Percentiles rank a stretch among this genome's conserved stretches.
These are phyloP conservation scores for Dactylellina cionopaga DNA, from an alignment of 2,329 filamentous ascomycete genomes.

Conservation along the genomic window DNA sequence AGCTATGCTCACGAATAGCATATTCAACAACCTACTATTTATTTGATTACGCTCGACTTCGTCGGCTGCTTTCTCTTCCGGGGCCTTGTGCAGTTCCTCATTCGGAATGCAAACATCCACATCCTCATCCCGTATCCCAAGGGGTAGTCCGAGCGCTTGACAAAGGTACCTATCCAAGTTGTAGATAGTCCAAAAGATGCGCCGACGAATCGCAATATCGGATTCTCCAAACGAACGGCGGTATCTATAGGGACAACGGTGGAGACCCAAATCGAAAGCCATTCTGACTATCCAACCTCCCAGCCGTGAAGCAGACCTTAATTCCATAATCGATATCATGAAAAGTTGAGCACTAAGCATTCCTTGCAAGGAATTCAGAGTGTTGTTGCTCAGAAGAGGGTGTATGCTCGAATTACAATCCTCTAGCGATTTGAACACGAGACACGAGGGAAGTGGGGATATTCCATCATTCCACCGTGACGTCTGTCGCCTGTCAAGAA, in stretches of 20 bases:
- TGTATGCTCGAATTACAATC: constrained; percentile 66
- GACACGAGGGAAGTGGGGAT: constrained; percentile 60
- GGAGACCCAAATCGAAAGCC: constrained; percentile 69
- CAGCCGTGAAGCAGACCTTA: constrained; percentile 69
- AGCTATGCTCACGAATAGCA: not conserved
- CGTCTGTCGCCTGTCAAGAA: constrained; percentile 66
- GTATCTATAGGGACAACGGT: constrained; percentile 68
- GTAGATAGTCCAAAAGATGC: constrained; percentile 70
- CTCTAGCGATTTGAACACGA: constrained; percentile 66
- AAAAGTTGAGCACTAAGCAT: constrained; percentile 68
- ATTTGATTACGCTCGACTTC: constrained; percentile 48
- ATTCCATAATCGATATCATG: constrained; percentile 67
- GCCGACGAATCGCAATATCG: constrained; percentile 65
- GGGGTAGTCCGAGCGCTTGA: constrained; percentile 68
- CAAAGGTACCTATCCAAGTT: constrained; percentile 68
- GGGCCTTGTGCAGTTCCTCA: constrained; percentile 62
- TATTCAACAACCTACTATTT: constrained; percentile 14
- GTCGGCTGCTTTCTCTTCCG: constrained; percentile 37
- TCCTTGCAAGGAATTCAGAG: constrained; percentile 65
- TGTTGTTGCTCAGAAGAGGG: constrained; percentile 64
- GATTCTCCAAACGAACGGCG: constrained; percentile 63
- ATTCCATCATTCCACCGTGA: constrained; percentile 16
- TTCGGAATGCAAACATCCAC: constrained; percentile 69
- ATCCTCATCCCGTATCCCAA: constrained; percentile 69
- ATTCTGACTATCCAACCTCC: constrained; percentile 68